These are phyloP conservation scores for Crucibulum parvulum DNA, from an alignment of 1,284 basidiomycete genomes.

Conservation along the genomic window DNA sequence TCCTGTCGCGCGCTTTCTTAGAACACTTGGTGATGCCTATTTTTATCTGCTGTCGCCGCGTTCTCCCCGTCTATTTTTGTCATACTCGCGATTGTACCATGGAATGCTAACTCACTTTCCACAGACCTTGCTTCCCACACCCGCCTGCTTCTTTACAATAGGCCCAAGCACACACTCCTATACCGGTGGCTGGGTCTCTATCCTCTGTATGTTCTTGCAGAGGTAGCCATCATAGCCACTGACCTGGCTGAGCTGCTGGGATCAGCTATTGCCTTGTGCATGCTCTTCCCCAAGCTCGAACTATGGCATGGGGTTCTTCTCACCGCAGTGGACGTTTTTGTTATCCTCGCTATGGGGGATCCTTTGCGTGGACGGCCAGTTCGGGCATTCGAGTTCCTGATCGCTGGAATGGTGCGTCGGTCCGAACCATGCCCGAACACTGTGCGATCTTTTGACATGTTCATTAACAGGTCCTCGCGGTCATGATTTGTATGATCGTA, in stretches of 20 bases:
- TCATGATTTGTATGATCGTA: slow-evolving; percentile 84
- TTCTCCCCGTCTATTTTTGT: neutral
- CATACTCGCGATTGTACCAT: neutral
- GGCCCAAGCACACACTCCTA: slow-evolving; percentile 65
- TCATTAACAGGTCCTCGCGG: slow-evolving; percentile 71
- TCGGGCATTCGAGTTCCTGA: slow-evolving; percentile 83
- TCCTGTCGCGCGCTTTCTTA: neutral
- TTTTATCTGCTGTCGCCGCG: neutral
- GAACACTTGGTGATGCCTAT: neutral
- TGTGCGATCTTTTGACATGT: neutral
- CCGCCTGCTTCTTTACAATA: slow-evolving; percentile 72
- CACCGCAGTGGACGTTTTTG: slow-evolving; percentile 84
- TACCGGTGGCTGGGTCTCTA: slow-evolving; percentile 74
- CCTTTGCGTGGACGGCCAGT: slow-evolving; percentile 65
- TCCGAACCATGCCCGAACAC: neutral
- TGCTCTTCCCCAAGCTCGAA: slow-evolving; percentile 84
- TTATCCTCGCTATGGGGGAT: slow-evolving; percentile 73
- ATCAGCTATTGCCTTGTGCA: slow-evolving; percentile 64
- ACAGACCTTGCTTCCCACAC: slow-evolving; percentile 78
- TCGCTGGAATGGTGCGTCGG: slow-evolving; percentile 68
- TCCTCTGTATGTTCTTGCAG: slow-evolving; percentile 72
- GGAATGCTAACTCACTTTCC: neutral
- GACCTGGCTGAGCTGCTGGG: slow-evolving; percentile 84
- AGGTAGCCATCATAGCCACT: slow-evolving; percentile 87
- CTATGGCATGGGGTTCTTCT: slow-evolving; percentile 86